Evolutionary conservation across 805 yeast species (phyloP), one percentile per base, ranked within the genome.

Genomic region (Kodamaea leandrae): DNA sequence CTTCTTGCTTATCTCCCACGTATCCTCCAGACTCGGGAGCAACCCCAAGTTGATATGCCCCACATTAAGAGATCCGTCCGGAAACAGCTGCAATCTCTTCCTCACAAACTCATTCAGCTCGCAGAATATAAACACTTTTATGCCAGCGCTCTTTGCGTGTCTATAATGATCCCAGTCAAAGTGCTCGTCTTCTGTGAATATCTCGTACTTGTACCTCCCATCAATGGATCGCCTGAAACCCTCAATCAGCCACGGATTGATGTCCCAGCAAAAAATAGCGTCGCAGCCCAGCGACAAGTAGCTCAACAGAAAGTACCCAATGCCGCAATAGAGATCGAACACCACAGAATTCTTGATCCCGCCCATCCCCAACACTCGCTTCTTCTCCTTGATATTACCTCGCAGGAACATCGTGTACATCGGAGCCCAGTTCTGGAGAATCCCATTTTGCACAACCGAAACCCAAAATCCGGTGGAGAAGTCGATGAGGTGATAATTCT

Each of bases 391-490:
- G 51, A 88, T 77, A 56, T 87, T 87, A 1, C 96, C 96, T 14
- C 96, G 61, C 36, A 90, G 82, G 56, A 88, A 88, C 96, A 87
- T 87, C 2, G 95, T 86, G 53, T 78, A 82, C 41, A 72, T 57
- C 2, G 96, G 96, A 4, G 91, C 86, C 96, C 96, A 87, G 7
- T 75, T 71, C 53, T 87, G 96, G 47, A 57, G 66, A 3, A 87
- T 78, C 2, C 88, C 89, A 57, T 88, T 86, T 52, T 87, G 96
- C 2, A 68, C 61, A 1, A 72, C 71, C 8, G 70, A 60, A 50
- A 89, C 84, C 96, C 96, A 87, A 50, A 87, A 76, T 0, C 86
- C 83, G 0, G 52, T 32, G 16, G 32, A 27, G 15, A 27, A 27
- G 32, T 27, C 32, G 17, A 27, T 27, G 8, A 7, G 4, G 8